Percentiles rank a stretch among this genome's conserved stretches.
These are phyloP conservation scores for Populus ilicifolia DNA, from an alignment of 345 rosid species.

Conservation along the genomic window DNA sequence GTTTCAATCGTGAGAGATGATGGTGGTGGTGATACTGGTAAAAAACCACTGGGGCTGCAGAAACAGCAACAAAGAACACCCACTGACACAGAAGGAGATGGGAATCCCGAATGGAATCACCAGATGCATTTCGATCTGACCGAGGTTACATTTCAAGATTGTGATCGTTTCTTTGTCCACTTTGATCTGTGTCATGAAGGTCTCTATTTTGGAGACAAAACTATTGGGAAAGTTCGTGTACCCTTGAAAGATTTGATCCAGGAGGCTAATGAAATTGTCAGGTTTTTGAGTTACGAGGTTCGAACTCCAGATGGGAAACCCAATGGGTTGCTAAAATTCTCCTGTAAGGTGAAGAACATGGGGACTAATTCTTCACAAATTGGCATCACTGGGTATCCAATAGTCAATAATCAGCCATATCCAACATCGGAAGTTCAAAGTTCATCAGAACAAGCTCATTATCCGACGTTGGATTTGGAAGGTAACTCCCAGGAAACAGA, in stretches of 20 bases:
- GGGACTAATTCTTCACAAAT: neutral
- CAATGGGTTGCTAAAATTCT: neutral
- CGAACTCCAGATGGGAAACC: constrained; percentile 8
- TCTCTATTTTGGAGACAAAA: constrained; percentile 1
- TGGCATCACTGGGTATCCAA: neutral
- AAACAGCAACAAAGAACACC: neutral
- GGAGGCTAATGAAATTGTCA: neutral
- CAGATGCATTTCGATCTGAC: constrained; percentile 3
- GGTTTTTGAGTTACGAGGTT: constrained; percentile 4
- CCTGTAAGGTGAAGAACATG: neutral
- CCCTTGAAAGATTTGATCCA: constrained; percentile 1
- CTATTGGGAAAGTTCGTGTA: constrained; percentile 1
- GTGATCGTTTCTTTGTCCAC: neutral
- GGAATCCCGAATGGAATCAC: neutral
- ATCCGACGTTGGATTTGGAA: neutral
- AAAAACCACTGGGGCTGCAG: neutral
- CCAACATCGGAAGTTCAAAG: neutral
- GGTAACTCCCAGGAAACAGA: neutral
- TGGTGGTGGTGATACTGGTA: neutral
- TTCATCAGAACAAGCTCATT: no score
- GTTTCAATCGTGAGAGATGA: constrained; percentile 4
- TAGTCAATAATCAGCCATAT: neutral
- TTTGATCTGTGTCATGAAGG: constrained; percentile 6
- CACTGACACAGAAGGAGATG: constrained; percentile 1
- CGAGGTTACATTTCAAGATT: neutral